Base-by-base conservation (phyloP, 306 rosid species). In the Ziziphus jujuba region DNA sequence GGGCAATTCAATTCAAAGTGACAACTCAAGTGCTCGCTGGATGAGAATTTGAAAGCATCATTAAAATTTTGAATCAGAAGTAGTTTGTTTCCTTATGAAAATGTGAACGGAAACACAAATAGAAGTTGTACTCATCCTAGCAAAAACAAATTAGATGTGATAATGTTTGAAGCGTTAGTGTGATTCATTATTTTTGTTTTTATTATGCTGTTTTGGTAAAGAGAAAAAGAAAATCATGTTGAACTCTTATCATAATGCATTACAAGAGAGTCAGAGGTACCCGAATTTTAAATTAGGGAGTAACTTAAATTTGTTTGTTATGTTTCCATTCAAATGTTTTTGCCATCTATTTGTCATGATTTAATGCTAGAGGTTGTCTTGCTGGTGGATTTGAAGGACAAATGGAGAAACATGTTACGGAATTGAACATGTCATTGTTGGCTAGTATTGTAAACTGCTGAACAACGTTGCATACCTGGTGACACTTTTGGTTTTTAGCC, bases 361-460 rank as follows among this genome's bases (percentile, higher is more conserved):
- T 24, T 4, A 69, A 31, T 36, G 25, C 24, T n/a, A 56, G 25
- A 60, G 75, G 38, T 60, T 65, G 38, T n/a, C 72, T 63, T 56
- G 33, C 70, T 90, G 98, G 98, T 86, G 66, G 96, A 93, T 86
- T 71, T 93, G 65, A 93, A 93, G 84, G 98, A 93, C 76, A 90
- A 90, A 55, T 93, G 97, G 98, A 78, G 97, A 75, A 93, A 90
- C 66, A 70, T 93, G 96, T 65, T 72, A 7, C 73, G 81, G 59
- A 67, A 38, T 28, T 34, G 69, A 64, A 28, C 33, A 4, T 28
- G 2, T 28, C 33, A 28, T 28, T 28, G 4, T 28, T 28, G 33
- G 33, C 33, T 2, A 28, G 33, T 28, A 4, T 28, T 1, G 33
- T 28, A 28, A 28, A 28, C 33, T 28, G 3, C 33, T 28, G 33